Evolutionary conservation across 305 asterid genomes (phyloP).

Genomic region (Fraxinus angustifolia): DNA sequence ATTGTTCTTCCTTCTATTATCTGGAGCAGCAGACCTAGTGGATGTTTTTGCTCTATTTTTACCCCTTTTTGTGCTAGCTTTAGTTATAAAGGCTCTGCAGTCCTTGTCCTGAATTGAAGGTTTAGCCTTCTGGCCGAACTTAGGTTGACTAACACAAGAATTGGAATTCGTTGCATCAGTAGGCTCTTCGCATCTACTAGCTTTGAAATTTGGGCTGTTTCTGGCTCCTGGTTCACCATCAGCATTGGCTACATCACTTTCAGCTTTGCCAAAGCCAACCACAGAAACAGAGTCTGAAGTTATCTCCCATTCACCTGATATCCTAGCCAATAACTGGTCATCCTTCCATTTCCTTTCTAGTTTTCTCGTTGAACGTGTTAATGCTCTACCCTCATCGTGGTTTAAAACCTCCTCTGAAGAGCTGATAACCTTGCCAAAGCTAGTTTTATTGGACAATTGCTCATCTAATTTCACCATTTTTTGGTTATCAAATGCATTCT

Average conservation of each 20-base stretch:
- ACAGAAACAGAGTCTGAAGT: not conserved
- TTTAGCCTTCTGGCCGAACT: constrained; percentile 15
- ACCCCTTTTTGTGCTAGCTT: constrained; percentile 11
- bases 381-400: not conserved
- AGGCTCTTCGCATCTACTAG: constrained; percentile 15
- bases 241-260: not conserved
- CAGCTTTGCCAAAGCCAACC: not conserved
- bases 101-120: constrained; percentile 23
- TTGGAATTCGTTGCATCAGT: constrained; percentile 13
- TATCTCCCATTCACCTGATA: not conserved
- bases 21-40: constrained; percentile 21
- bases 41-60: constrained; percentile 18
- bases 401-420: not conserved
- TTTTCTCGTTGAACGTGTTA: not conserved
- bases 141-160: constrained; percentile 17
- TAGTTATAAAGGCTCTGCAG: constrained; percentile 1
- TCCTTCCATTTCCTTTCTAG: not conserved
- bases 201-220: constrained; percentile 2
- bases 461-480: not conserved
- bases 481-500: not conserved
- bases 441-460: not conserved
- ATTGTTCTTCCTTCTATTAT: constrained; percentile 22
- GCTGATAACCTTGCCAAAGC: not conserved
- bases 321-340: not conserved
- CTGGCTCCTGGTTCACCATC: constrained; percentile 12